Percentiles rank a stretch among this genome's conserved stretches.
phyloP scores from a whole-genome alignment of 1,284 basidiomycete species.

The Rhizoctonia solani region DNA sequence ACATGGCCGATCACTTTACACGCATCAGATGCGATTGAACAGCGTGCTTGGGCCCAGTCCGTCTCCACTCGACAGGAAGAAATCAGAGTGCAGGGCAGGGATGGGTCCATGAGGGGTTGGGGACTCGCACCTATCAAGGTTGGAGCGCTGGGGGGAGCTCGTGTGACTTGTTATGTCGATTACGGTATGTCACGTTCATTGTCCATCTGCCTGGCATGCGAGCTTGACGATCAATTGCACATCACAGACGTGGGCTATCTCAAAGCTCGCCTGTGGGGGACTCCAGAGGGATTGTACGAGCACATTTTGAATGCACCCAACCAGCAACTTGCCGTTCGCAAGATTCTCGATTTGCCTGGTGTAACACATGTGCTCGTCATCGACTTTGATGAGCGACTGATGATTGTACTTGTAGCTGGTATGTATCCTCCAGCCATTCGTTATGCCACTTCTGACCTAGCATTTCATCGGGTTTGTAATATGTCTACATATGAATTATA shows the following conservation, averaged over 20 bases:
- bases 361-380: constrained; percentile 27
- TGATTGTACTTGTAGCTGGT: constrained; percentile 30
- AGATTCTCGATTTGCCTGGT: constrained; percentile 19
- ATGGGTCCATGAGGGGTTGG: constrained; percentile 12
- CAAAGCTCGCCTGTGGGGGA: constrained; percentile 33
- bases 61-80: constrained; percentile 26
- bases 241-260: constrained; percentile 4
- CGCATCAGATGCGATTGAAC: constrained; percentile 10
- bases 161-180: constrained; percentile 29
- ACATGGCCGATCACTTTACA: constrained; percentile 22
- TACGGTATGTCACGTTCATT: constrained; percentile 9
- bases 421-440: neutral
- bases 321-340: constrained; percentile 16
- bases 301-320: constrained; percentile 24
- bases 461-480: neutral
- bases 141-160: neutral
- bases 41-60: constrained; percentile 26
- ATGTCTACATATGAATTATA: neutral
- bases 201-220: neutral
- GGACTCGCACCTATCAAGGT: constrained; percentile 6
- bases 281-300: constrained; percentile 24
- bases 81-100: constrained; percentile 9
- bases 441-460: neutral
- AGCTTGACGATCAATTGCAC: neutral
- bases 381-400: constrained; percentile 28